Percentiles rank a stretch among this genome's conserved stretches.
These are phyloP conservation scores for Cutaneotrichosporon sp. DNA, from an alignment of 1,284 basidiomycete species.

Conservation along the genomic window DNA sequence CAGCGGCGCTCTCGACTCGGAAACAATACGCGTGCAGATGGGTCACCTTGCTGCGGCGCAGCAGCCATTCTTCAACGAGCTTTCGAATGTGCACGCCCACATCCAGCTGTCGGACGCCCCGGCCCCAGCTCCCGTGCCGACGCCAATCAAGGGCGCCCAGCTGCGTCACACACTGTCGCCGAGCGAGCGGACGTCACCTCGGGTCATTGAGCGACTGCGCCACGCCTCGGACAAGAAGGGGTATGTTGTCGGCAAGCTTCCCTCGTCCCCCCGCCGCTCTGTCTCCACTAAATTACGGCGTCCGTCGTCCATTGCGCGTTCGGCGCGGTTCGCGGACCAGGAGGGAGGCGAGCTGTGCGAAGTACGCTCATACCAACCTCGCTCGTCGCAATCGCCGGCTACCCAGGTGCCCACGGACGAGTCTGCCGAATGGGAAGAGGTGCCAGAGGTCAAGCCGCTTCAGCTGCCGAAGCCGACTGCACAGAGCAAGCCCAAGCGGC, in stretches of 20 bases:
- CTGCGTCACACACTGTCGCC: background rate
- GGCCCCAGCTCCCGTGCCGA: background rate
- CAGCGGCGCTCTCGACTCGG: slow-evolving; percentile 33
- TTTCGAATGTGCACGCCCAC: background rate
- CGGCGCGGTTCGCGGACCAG: slow-evolving; percentile 11
- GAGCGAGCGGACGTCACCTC: slow-evolving; percentile 5
- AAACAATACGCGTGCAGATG: background rate
- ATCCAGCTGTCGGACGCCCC: background rate
- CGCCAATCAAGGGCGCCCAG: slow-evolving; percentile 1
- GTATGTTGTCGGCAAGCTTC: slow-evolving; percentile 7
- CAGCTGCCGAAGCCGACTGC: background rate
- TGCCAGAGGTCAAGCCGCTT: slow-evolving; percentile 6
- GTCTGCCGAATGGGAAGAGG: slow-evolving; percentile 16
- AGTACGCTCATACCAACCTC: slow-evolving; percentile 4
- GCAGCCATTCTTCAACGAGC: background rate
- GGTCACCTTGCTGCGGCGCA: background rate
- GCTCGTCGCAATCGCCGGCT: slow-evolving; percentile 3
- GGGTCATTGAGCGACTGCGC: slow-evolving; percentile 6
- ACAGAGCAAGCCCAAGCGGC: background rate
- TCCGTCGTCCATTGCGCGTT: background rate
- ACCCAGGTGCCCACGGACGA: slow-evolving; percentile 5
- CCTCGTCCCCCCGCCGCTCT: background rate
- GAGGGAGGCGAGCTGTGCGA: slow-evolving; percentile 6
- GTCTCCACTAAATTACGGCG: too few species aligned
- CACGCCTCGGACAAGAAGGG: slow-evolving; percentile 8